Evolutionary conservation across 805 yeast genomes (phyloP), one percentile per base, ranked within the genome.

Genomic region (Kodamaea fukazawae): DNA sequence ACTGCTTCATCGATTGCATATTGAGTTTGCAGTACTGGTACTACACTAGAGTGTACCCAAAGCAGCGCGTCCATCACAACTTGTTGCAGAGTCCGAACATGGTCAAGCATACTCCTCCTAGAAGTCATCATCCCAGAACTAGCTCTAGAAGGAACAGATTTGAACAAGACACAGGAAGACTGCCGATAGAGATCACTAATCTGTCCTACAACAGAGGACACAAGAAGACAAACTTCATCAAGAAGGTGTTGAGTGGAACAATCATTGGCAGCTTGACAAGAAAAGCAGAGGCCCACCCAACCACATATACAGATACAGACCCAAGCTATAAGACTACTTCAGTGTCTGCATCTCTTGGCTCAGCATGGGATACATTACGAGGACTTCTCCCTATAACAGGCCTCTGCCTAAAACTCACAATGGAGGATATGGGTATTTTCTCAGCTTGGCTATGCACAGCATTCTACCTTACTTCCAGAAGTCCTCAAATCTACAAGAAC

Each of bases 11-110:
- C 45, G 97, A 90, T 60, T 39, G 74, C 16, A 65, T 86, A 8
- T 67, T 90, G 20, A 70, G 81, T 34, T 69, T 74, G 3, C 97
- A 90, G 58, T 89, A 73, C 57, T 75, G 78, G 60, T 80, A 86
- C 60, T 90, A 88, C 59, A 67, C 76, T n/a, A 48, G 50, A 36
- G 57, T 72, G 17, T 73, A 67, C 41, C 63, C 67, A 41, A 38
- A 48, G 10, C 67, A 67, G 66, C 72, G 30, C 38, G 67, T 51
- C 7, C 70, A 63, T 35, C 69, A 64, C 47, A 64, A 65, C 44
- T 50, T 65, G 44, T 45, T 65, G 18, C 68, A 63, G 43, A 63
- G 68, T 38, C 70, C 71, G 7, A 51, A 61, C 39, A 60, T 59
- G 67, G 40, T 62, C 43, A 36, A 60, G 23, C 60, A 58, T 3